Base-by-base conservation (phyloP, 2,329 filamentous ascomycete species). In the Neofusicoccum sp. region DNA sequence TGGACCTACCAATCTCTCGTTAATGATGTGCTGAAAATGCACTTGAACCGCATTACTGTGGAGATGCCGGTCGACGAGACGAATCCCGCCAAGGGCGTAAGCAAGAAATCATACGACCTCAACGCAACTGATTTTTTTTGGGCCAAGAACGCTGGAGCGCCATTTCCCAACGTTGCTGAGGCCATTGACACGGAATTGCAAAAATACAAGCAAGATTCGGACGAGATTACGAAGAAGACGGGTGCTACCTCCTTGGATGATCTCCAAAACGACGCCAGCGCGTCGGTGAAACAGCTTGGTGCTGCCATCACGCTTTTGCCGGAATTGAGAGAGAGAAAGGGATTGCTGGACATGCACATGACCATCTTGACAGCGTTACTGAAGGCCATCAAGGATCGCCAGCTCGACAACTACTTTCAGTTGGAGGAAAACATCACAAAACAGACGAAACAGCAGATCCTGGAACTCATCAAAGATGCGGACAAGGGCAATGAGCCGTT, bases 321-420 rank as follows among this genome's bases (percentile, higher is more conserved):
- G 0, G 93, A 98, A 74, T 82, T 99, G 66, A 84, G 92, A 64
- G 95, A 98, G 75, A 87, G 95, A 62, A 99, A 99, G 73, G 87
- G 88, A n/a, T 84, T 89, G 20, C 84, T 99, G 4, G 95, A 97
- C 72, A 98, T 97, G 90, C 95, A 99, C 74, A 99, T 99, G 95
- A 97, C 96, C 72, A 96, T 98, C 62, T 82, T 96, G 3, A 93
- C 93, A 1, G 90, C 91, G 1, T 73, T 89, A 8, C 76, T 89
- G 61, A 85, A 87, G 68, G 93, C 92, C 1, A 96, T 98, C 75
- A 97, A 98, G 73, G 91, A 96, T 67, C 87, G 95, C 14, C 93
- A 98, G 74, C 81, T 99, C 5, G 95, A 99, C 73, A 95, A 95
- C 73, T 99, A 90, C 76, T 99, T 96, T 78, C 91, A 98, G 72